Conservation (phyloP, 805 yeast genomes). For the Saturnispora sekii region DNA sequence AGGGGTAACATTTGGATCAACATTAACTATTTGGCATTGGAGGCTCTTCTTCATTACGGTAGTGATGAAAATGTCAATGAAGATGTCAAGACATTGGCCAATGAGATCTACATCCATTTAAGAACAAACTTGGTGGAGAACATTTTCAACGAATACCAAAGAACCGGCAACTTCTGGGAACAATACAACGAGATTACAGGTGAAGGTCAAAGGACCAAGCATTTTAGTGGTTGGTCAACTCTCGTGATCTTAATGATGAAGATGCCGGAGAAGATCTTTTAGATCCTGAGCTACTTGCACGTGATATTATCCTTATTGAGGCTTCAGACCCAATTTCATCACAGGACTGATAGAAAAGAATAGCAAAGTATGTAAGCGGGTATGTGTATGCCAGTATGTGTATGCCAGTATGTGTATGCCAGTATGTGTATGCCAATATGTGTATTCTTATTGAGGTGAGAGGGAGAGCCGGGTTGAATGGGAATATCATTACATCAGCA, state of each 20-base stretch:
- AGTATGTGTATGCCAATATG: too few species aligned
- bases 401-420: too few species aligned
- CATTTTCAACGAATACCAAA: conserved; percentile 56
- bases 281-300: too few species aligned
- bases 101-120: conserved; percentile 44
- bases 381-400: too few species aligned
- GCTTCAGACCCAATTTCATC: too few species aligned
- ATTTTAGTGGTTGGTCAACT: conserved; percentile 93
- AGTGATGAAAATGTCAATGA: conserved; percentile 23
- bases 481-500: not conserved
- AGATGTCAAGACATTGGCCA: conserved; percentile 31
- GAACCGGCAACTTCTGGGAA: conserved; percentile 83
- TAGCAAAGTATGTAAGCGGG: too few species aligned
- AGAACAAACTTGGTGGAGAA: conserved; percentile 61
- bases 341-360: too few species aligned
- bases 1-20: conserved; percentile 90
- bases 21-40: conserved; percentile 75
- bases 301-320: too few species aligned
- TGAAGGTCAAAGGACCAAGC: conserved; percentile 68
- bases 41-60: conserved; percentile 53
- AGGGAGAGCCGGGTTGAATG: not conserved
- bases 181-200: conserved; percentile 79
- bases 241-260: conserved; percentile 71
- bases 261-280: conserved; percentile 46
- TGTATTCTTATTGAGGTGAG: too few species aligned